A percentile compares a stretch with the other conserved stretches of the same genome.
Conservation (phyloP, 805 yeast species). For the Nakazawaea pomicola region DNA sequence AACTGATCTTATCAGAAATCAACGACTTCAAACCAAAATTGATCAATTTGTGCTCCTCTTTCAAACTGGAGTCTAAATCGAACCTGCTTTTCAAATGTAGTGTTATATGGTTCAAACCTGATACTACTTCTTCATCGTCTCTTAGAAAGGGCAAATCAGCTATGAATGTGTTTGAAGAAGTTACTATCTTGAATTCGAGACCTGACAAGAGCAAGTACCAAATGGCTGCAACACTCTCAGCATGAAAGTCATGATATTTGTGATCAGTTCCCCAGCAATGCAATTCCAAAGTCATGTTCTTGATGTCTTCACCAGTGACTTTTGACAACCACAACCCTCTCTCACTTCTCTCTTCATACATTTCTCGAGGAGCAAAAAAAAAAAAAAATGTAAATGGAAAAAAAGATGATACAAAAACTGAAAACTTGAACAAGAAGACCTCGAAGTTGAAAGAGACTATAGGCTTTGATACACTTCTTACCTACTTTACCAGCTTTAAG, state of each 20-base stretch:
- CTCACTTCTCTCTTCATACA: background rate
- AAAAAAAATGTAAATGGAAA: background rate
- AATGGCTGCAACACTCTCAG: conserved; percentile 44
- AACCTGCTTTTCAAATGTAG: conserved; percentile 20
- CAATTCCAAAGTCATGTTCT: conserved; percentile 24
- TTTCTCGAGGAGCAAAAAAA: no score
- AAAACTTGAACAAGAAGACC: no score
- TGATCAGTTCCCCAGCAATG: conserved; percentile 50
- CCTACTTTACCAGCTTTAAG: no score
- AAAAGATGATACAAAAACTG: background rate
- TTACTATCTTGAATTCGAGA: conserved; percentile 32
- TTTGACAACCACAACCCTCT: no score
- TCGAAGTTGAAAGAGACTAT: no score
- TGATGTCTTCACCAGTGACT: background rate
- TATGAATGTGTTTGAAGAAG: conserved; percentile 54
- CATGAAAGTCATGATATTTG: conserved; percentile 40
- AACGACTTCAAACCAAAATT: conserved; percentile 40
- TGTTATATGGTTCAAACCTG: conserved; percentile 40
- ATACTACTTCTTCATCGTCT: conserved; percentile 20
- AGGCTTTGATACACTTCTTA: no score
- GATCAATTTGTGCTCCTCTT: conserved; percentile 28
- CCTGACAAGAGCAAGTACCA: conserved; percentile 34
- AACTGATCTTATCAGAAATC: conserved; percentile 34
- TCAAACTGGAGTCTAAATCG: conserved; percentile 14
- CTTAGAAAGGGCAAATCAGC: conserved; percentile 46